These are phyloP conservation scores for Fusarium phyllophilum DNA, from an alignment of 2,329 filamentous ascomycete genomes.

Conservation along the genomic window DNA sequence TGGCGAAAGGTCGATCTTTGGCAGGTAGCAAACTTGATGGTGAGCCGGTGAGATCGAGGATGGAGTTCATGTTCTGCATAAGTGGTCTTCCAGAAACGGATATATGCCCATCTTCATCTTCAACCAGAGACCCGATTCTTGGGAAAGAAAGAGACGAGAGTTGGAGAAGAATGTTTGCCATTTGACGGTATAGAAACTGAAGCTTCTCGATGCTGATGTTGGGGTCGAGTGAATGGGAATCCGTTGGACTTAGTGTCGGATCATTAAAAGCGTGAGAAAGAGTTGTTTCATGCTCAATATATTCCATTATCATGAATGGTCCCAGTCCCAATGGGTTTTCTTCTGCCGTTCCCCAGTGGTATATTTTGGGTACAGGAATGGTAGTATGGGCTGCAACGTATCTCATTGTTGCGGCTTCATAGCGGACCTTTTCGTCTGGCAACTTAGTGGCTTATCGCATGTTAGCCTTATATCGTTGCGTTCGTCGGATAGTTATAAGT, in stretches of 20 bases:
- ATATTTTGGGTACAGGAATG: not conserved
- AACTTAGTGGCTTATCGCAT: not conserved
- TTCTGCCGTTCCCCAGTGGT: not conserved
- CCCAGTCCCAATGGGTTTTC: not conserved
- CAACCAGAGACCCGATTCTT: not conserved
- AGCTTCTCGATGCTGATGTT: rapidly evolving
- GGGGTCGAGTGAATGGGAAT: not conserved
- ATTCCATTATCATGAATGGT: not conserved
- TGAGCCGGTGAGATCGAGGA: not conserved
- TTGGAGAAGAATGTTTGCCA: not conserved
- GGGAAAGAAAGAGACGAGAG: not conserved
- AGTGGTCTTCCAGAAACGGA: not conserved
- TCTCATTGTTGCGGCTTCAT: not conserved
- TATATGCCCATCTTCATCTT: not conserved
- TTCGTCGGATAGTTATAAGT: rapidly evolving
- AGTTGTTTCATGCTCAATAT: not conserved
- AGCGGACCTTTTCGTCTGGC: not conserved
- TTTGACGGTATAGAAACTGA: not conserved
- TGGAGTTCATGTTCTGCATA: not conserved
- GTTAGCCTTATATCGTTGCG: rapidly evolving
- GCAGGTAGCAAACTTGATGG: not conserved
- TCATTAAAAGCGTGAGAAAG: not conserved
- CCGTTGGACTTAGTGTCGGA: not conserved
- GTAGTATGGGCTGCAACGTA: not conserved
- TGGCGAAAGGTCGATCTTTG: not conserved